Evolutionary conservation across 164 flowering plant genomes (phyloP), one percentile per base, ranked within the genome.

Genomic region (Echeveria elegans): DNA sequence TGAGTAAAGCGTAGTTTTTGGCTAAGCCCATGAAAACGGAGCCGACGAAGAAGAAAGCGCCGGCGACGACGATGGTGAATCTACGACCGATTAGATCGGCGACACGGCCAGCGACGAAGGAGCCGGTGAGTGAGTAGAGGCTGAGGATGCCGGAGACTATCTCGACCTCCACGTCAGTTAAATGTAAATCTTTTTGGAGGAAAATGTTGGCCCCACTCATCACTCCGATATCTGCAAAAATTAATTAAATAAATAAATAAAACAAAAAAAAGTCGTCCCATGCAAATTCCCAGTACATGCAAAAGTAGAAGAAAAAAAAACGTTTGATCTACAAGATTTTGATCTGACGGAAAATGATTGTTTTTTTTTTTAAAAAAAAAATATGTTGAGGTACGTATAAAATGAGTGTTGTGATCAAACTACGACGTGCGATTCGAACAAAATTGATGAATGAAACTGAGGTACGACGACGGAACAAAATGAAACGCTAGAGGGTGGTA

Each of bases 181-280:
- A 72, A 8, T 75, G 72, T 0, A 80, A 38, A 50, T 78, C 81
- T 48, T 80, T 75, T 32, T 74, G 73, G 60, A 80, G 78, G 47
- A 76, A 80, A 65, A 81, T 59, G 21, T 78, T 71, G 18, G 83
- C 81, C 58, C 81, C 81, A 53, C 83, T 80, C 83, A 81, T 81
- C 4, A 81, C 83, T 30, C 80, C 84, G 24, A 78, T 75, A 74
- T 81, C 81, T 81, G 75, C 30, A 65, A 14, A 41, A 61, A 61
- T 24, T 5, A 36, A 6, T 19, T 23, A 50, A 4, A n/a, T 50
- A n/a, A 50, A 1, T 50, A n/a, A n/a, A n/a, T n/a, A n/a, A n/a
- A n/a, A n/a, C n/a, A n/a, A n/a, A n/a, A n/a, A n/a, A n/a, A n/a
- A n/a, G n/a, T n/a, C n/a, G n/a, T 19, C 19, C 21, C 21, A 15